Conservation (phyloP, 768 basidiomycete genomes). For the Dentipellis fragilis region DNA sequence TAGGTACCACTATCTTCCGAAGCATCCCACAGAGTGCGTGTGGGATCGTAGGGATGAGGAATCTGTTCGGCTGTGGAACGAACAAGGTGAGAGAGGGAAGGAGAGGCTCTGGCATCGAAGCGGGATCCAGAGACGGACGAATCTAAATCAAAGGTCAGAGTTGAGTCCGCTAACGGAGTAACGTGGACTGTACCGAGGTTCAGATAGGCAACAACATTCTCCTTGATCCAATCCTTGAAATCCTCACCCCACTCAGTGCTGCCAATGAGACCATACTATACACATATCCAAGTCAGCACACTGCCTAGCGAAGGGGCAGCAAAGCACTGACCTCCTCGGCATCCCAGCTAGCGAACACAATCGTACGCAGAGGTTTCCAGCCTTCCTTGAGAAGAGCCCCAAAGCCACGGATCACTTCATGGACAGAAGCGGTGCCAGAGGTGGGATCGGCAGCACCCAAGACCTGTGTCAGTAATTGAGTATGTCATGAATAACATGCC, state of each 20-base stretch:
- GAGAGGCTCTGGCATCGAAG: constrained; percentile 54
- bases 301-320: no score
- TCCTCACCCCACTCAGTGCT: constrained; percentile 95
- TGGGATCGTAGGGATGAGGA: constrained; percentile 57
- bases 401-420: constrained; percentile 70
- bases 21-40: constrained; percentile 75
- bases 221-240: constrained; percentile 69
- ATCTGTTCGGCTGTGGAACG: constrained; percentile 57
- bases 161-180: constrained; percentile 2
- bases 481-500: background rate
- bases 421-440: constrained; percentile 70
- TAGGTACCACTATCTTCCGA: constrained; percentile 45
- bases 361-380: constrained; percentile 79
- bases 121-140: constrained; percentile 52
- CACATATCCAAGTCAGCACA: background rate
- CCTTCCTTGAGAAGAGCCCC: constrained; percentile 57
- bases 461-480: constrained; percentile 46
- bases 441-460: constrained; percentile 73
- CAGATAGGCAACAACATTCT: constrained; percentile 78
- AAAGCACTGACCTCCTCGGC: constrained; percentile 47
- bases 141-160: constrained; percentile 28
- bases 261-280: constrained; percentile 61
- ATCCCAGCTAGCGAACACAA: constrained; percentile 75
- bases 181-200: constrained; percentile 45
- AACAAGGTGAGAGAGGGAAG: constrained; percentile 74